Conservation (phyloP, 2,329 filamentous ascomycete genomes). For the Chrysoporthe puriensis region DNA sequence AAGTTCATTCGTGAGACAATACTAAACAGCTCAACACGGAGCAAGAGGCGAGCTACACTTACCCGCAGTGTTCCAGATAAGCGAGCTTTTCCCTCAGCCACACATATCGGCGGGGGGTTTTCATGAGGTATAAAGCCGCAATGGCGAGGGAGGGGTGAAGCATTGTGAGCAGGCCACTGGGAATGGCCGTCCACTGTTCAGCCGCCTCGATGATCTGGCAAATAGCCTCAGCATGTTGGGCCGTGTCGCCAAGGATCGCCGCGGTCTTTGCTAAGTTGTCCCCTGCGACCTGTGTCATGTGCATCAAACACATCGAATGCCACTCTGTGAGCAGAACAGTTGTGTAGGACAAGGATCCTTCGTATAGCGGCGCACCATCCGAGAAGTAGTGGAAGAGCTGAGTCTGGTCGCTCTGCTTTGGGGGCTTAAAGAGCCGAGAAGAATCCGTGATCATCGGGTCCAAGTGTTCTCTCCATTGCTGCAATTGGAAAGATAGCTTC, state of each 20-base stretch:
- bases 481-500: slow-evolving; percentile 51
- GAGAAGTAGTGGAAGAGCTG: slow-evolving; percentile 67
- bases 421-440: slow-evolving; percentile 61
- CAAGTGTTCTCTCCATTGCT: slow-evolving; percentile 57
- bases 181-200: slow-evolving; percentile 70
- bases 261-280: slow-evolving; percentile 54
- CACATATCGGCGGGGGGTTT: slow-evolving; percentile 70
- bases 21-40: not conserved
- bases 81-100: slow-evolving; percentile 85
- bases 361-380: slow-evolving; percentile 56
- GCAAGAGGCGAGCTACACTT: slow-evolving; percentile 42
- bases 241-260: slow-evolving; percentile 60
- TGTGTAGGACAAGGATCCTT: slow-evolving; percentile 70
- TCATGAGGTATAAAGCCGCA: slow-evolving; percentile 77
- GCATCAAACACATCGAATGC: slow-evolving; percentile 79
- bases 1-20: not conserved
- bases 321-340: slow-evolving; percentile 79
- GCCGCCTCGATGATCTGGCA: slow-evolving; percentile 82
- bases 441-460: slow-evolving; percentile 65
- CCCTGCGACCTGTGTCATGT: slow-evolving; percentile 71
- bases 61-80: slow-evolving; percentile 78
- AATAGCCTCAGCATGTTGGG: slow-evolving; percentile 66
- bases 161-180: slow-evolving; percentile 71
- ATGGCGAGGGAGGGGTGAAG: slow-evolving; percentile 79
- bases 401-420: slow-evolving; percentile 62